These are phyloP conservation scores for Grifola frondosa DNA, from an alignment of 1,284 basidiomycete species.

Conservation along the genomic window DNA sequence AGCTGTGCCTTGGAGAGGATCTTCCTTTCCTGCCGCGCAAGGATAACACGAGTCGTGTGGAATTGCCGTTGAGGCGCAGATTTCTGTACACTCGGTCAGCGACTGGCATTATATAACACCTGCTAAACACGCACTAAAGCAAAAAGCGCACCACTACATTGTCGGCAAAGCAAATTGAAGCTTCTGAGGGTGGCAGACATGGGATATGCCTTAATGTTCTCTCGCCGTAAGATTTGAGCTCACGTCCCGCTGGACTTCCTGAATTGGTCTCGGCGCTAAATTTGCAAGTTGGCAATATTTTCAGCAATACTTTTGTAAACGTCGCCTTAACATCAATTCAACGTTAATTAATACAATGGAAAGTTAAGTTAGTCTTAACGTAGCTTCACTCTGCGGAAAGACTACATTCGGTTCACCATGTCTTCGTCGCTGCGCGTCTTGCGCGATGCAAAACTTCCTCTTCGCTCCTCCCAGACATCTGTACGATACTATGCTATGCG, in stretches of 20 bases:
- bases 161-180: constrained; percentile 21
- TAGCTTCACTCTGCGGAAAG: no score
- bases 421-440: constrained; percentile 23
- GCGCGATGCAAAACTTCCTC: constrained; percentile 27
- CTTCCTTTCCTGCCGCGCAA: constrained; percentile 49
- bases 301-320: no score
- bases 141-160: constrained; percentile 18
- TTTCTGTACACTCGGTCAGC: constrained; percentile 11
- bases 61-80: constrained; percentile 42
- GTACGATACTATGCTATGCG: constrained; percentile 39
- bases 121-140: background rate
- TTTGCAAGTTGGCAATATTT: no score
- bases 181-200: constrained; percentile 23
- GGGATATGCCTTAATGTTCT: no score
- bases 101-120: background rate
- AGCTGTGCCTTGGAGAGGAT: constrained; percentile 63
- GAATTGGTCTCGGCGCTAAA: no score
- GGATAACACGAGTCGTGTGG: constrained; percentile 44
- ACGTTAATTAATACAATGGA: no score
- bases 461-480: constrained; percentile 34
- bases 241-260: background rate
- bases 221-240: background rate
- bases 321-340: no score
- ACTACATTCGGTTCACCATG: no score
- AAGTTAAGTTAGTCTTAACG: no score